Evolutionary conservation across 225 moss, liverwort and hornwort genomes (phyloP).

Genomic region (Antitrichia curtipendula): DNA sequence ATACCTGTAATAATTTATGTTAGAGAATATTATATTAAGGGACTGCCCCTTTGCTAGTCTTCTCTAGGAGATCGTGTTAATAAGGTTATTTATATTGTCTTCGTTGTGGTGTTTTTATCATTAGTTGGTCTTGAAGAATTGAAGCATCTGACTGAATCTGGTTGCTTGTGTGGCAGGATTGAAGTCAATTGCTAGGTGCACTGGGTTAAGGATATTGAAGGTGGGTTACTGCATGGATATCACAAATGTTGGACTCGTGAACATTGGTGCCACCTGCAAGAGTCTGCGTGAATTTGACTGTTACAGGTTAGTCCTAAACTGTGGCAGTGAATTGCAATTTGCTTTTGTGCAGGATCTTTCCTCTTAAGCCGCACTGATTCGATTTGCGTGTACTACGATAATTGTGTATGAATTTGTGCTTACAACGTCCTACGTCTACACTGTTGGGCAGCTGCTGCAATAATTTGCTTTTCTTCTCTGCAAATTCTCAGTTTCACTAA

Average conservation of each 20-base stretch:
- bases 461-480: not conserved
- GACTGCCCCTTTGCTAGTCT: not conserved
- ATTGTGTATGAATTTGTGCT: not conserved
- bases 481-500: not conserved
- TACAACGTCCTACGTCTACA: not conserved
- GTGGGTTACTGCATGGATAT: slow-evolving; percentile 59
- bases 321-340: not conserved
- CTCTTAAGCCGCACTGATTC: not conserved
- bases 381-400: not conserved
- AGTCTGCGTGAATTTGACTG: slow-evolving; percentile 68
- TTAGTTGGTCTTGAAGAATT: not conserved
- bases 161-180: slow-evolving; percentile 38
- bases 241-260: slow-evolving; percentile 48
- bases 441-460: not conserved
- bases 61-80: not conserved
- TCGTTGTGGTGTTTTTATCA: not conserved
- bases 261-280: slow-evolving; percentile 53
- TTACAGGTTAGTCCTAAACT: slow-evolving; percentile 50
- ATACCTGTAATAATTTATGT: not conserved
- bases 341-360: not conserved
- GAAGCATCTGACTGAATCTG: not conserved
- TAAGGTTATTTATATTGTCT: not conserved
- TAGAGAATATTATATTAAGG: not conserved
- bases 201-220: slow-evolving; percentile 52
- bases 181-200: slow-evolving; percentile 64